Base-by-base conservation (phyloP, 202 grass and related monocot species). In the Eragrostis tef region DNA sequence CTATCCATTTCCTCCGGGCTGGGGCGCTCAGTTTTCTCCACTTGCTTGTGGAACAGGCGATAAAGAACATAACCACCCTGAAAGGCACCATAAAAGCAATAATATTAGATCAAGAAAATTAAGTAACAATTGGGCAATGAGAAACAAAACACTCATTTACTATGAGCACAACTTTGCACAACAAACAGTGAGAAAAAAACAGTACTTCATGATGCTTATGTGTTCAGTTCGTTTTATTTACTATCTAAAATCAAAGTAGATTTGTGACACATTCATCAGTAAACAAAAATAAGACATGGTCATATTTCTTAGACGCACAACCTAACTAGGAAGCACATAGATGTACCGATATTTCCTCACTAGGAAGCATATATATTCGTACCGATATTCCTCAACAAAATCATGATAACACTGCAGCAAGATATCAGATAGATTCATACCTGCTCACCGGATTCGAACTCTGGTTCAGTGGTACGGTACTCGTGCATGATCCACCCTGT, bases 401-500 rank as follows among this genome's bases (percentile, higher is more conserved):
- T 19, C 16, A 52, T 19, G 50, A 64, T 42, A 66, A 84, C 46
- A 5, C 7, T 19, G 48, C 59, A 69, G 0, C 5, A 24, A 15
- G 4, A 10, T 57, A 75, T 36, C 24, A 69, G 11, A 54, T 43
- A 49, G 53, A 36, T 36, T 0, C 73, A 73, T 84, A 98, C 94
- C 94, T 98, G 87, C 71, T 94, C 88, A 0, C 95, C 92, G 0
- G 88, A 98, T 3, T 94, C 90, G 0, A 93, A 98, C 36, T 93
- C 86, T 0, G 80, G 84, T 87, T 98, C 95, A 0, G 92, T 98
- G 15, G 90, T 93, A 63, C 95, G 86, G 77, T 98, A 98, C 83
- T 98, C 95, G 0, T 98, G 95, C 90, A 98, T 98, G 68, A 98
- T 94, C 95, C 95, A 98, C 44, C 87, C 70, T 0, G 92, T 94